Evolutionary conservation across 208 protist species (phyloP), one percentile per base, ranked within the genome.

Genomic region (Wallacemonas rigidus): DNA sequence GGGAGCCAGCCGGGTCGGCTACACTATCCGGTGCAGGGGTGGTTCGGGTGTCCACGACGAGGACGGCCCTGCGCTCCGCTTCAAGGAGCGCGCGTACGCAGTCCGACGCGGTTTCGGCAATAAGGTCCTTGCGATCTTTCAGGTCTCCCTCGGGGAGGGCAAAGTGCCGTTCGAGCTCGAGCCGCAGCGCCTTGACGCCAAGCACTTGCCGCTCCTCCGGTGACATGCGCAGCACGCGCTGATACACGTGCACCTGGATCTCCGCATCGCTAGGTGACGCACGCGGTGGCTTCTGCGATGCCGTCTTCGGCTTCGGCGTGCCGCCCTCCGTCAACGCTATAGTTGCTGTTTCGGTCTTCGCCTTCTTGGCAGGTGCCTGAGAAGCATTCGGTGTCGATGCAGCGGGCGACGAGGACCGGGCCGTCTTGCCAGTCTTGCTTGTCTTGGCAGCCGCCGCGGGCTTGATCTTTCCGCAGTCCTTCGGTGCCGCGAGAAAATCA

Each of bases 191-290:
- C 80, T 91, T 93, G 9, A 85, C 82, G 47, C 88, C 84, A 15
- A 95, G 79, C 11, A 67, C 47, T 12, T 67, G 56, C n/a, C 90
- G 83, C 71, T 93, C 79, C 40, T 63, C 74, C 1, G 72, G 72
- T 1, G 84, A 51, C 71, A 91, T 85, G 62, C 57, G 38, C 50
- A 95, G 71, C 36, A 95, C 80, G 4, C 81, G 85, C 47, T 80
- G 79, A 71, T 90, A 95, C 12, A 95, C 81, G 47, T 82, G 75
- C 9, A 92, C 82, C 12, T 80, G 83, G 57, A 95, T 75, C 14
- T 78, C 79, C 43, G 86, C 90, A n/a, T 90, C 83, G n/a, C 74
- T 83, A 36, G 79, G 76, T 40, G 44, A 39, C 7, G 15, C 12
- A 57, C 26, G 26, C 26, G 26, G 26, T 26, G 26, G 26, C 26